phyloP scores from a whole-genome alignment of 2,329 filamentous ascomycete genomes.

The Verticillium dahliae region DNA sequence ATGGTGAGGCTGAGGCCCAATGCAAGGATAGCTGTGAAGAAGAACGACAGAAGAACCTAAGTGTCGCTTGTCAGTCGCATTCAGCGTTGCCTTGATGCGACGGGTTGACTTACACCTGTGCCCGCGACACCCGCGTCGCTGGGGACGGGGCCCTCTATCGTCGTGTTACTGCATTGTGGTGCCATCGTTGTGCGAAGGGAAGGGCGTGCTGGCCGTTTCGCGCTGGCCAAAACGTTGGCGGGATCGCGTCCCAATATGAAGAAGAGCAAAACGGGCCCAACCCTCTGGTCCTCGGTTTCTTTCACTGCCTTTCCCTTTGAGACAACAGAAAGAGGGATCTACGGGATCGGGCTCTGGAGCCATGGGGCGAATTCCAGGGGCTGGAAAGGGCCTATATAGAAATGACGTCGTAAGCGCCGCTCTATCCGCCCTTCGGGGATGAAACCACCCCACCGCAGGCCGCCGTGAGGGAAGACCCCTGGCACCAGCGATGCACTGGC shows the following conservation, averaged over 20 bases:
- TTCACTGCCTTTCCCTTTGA: background rate
- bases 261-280: background rate
- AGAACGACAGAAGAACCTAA: conserved; percentile 58
- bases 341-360: background rate
- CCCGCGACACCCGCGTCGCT: conserved; percentile 54
- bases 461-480: background rate
- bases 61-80: background rate
- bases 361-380: background rate
- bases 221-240: background rate
- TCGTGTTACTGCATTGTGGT: conserved; percentile 2
- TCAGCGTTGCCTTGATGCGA: background rate
- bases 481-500: background rate
- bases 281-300: background rate
- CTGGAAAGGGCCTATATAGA: background rate
- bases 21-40: conserved; percentile 54
- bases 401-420: conserved; percentile 1
- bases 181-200: background rate
- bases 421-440: background rate
- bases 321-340: background rate
- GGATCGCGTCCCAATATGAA: background rate
- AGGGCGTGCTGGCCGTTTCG: background rate
- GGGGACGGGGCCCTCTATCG: conserved; percentile 31
- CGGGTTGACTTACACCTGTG: conserved; percentile 37
- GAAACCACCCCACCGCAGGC: background rate
- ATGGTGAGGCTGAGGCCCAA: conserved; percentile 49